Conservation (phyloP, 116 monocot genomes). For the Papilionanthe hybrid region DNA sequence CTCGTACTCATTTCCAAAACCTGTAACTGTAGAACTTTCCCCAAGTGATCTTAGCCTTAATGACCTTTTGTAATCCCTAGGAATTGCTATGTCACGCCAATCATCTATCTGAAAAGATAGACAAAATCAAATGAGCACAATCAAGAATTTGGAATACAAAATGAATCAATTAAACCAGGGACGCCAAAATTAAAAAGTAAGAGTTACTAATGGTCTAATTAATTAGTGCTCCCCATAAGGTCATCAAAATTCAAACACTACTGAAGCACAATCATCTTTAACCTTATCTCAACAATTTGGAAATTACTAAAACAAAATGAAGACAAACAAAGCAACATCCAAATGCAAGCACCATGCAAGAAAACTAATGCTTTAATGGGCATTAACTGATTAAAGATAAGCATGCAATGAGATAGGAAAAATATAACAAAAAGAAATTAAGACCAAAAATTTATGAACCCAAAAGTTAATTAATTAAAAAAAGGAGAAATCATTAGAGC, state of each 20-base stretch:
- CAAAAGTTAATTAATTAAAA: background rate
- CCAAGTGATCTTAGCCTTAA: conserved; percentile 57
- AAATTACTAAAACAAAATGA: background rate
- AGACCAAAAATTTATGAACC: background rate
- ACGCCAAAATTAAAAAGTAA: background rate
- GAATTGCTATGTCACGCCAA: conserved; percentile 84
- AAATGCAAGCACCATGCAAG: background rate
- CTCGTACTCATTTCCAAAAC: conserved; percentile 72
- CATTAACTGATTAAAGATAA: background rate
- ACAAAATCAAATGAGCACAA: conserved; percentile 1
- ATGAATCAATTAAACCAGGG: background rate
- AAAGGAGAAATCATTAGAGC: background rate
- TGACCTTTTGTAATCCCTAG: conserved; percentile 65
- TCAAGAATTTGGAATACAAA: background rate
- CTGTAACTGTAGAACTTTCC: conserved; percentile 46
- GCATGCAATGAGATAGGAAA: background rate
- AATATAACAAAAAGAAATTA: background rate
- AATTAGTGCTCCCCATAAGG: background rate
- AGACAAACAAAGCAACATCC: background rate
- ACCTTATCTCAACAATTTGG: background rate
- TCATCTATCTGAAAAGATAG: conserved; percentile 65
- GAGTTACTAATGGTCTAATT: background rate
- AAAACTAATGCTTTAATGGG: background rate
- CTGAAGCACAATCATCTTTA: too few species aligned
- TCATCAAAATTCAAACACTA: too few species aligned